Evolutionary conservation across 441 rosid genomes (phyloP).

Genomic region (Eruca vesicaria): DNA sequence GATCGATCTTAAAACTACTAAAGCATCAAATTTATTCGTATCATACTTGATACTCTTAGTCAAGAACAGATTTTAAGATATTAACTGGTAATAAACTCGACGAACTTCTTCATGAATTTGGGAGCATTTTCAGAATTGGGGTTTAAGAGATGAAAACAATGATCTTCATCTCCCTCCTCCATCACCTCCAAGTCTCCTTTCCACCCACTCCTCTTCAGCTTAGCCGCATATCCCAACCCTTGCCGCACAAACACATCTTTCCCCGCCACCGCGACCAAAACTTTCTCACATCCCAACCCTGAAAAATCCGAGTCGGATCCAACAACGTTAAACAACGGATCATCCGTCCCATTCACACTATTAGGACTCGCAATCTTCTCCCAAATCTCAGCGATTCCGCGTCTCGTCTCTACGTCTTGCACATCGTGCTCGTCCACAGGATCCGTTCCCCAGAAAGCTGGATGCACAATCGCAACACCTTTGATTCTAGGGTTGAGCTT

Average conservation of each 20-base stretch:
- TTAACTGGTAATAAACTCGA: slow-evolving; percentile 30
- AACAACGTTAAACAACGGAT: slow-evolving; percentile 45
- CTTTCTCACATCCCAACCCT: slow-evolving; percentile 35
- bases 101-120: slow-evolving; percentile 33
- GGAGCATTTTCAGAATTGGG: slow-evolving; percentile 33
- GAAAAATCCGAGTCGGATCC: slow-evolving; percentile 30
- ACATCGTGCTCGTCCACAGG: slow-evolving; percentile 43
- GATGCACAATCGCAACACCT: slow-evolving; percentile 41
- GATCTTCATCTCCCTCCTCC: slow-evolving; percentile 42
- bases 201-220: slow-evolving; percentile 44
- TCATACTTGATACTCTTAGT: neutral
- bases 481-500: slow-evolving; percentile 11
- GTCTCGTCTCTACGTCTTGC: slow-evolving; percentile 25
- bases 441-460: slow-evolving; percentile 53
- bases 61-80: neutral
- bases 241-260: slow-evolving; percentile 37
- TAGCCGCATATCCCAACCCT: slow-evolving; percentile 41
- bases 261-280: slow-evolving; percentile 47
- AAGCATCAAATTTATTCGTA: neutral
- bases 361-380: slow-evolving; percentile 32
- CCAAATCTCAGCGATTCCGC: slow-evolving; percentile 24
- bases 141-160: slow-evolving; percentile 37
- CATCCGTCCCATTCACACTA: slow-evolving; percentile 39
- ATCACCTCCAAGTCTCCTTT: slow-evolving; percentile 37
- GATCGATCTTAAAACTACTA: neutral